These are phyloP conservation scores for Nemania sp. DNA, from an alignment of 2,329 filamentous ascomycete species.

Conservation along the genomic window DNA sequence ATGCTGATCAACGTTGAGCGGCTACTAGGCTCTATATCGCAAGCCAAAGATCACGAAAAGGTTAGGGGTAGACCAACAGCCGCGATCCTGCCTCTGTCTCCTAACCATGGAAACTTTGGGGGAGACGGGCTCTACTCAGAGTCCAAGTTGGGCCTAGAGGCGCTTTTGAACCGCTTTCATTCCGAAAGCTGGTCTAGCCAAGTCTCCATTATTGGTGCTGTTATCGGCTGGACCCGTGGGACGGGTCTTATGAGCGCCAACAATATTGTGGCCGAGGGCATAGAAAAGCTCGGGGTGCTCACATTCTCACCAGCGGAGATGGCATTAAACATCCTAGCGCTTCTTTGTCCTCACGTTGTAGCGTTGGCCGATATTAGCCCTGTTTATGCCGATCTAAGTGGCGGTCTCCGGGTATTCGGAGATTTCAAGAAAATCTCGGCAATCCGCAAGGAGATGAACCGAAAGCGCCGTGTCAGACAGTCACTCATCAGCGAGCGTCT, in stretches of 20 bases:
- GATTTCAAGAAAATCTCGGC: slow-evolving; percentile 84
- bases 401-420: slow-evolving; percentile 94
- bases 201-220: slow-evolving; percentile 95
- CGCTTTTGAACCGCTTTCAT: slow-evolving; percentile 97
- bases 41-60: not conserved
- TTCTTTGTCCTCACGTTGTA: slow-evolving; percentile 91
- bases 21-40: slow-evolving; percentile 74
- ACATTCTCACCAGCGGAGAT: slow-evolving; percentile 99
- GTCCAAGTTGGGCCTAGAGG: slow-evolving; percentile 95
- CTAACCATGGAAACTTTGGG: slow-evolving; percentile 97
- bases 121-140: slow-evolving; percentile 98
- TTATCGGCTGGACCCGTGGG: slow-evolving; percentile 98
- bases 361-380: slow-evolving; percentile 94
- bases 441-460: not conserved
- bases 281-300: slow-evolving; percentile 93
- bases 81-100: slow-evolving; percentile 91
- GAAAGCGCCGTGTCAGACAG: not conserved
- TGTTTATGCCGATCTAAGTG: slow-evolving; percentile 95
- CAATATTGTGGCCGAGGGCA: slow-evolving; percentile 95
- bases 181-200: slow-evolving; percentile 97
- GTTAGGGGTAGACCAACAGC: slow-evolving; percentile 80
- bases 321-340: slow-evolving; percentile 95
- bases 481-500: not conserved
- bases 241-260: slow-evolving; percentile 97
- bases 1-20: slow-evolving; percentile 97